Percentiles rank a stretch among this genome's conserved stretches.
phyloP scores from a whole-genome alignment of 306 rosid species.

The Acacia confusa region DNA sequence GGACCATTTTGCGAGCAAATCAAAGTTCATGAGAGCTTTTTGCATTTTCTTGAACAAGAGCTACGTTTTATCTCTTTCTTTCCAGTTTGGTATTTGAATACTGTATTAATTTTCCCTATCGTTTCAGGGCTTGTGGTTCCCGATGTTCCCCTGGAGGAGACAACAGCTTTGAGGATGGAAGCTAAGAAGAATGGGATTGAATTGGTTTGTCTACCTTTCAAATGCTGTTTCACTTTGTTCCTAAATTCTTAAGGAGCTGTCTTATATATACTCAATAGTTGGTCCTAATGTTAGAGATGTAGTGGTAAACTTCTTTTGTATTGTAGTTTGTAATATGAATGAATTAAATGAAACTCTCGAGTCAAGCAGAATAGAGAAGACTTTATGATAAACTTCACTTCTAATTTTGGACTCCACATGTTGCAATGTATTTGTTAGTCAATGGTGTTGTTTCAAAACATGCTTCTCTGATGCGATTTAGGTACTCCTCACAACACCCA shows the following conservation, averaged over 20 bases:
- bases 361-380: constrained; percentile 9
- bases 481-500: constrained; percentile 93
- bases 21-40: not conserved
- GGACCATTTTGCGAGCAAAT: not conserved
- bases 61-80: not conserved
- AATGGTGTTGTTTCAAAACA: not conserved
- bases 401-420: constrained; percentile 1
- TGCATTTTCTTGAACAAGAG: not conserved
- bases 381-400: constrained; percentile 15
- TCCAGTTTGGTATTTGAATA: constrained; percentile 6
- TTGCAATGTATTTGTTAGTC: not conserved
- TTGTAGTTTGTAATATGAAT: not conserved
- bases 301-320: not conserved
- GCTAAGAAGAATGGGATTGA: constrained; percentile 76
- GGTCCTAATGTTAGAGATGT: constrained; percentile 2
- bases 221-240: constrained; percentile 14
- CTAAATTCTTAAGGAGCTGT: constrained; percentile 12
- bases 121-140: constrained; percentile 89
- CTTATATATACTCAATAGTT: constrained; percentile 7
- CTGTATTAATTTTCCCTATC: constrained; percentile 7
- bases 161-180: constrained; percentile 63
- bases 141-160: constrained; percentile 92
- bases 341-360: constrained; percentile 15
- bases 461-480: constrained; percentile 37
- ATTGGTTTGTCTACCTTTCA: constrained; percentile 57